Conservation (phyloP, 352 stramenopile genomes). For the Globisporangium emineosum region DNA sequence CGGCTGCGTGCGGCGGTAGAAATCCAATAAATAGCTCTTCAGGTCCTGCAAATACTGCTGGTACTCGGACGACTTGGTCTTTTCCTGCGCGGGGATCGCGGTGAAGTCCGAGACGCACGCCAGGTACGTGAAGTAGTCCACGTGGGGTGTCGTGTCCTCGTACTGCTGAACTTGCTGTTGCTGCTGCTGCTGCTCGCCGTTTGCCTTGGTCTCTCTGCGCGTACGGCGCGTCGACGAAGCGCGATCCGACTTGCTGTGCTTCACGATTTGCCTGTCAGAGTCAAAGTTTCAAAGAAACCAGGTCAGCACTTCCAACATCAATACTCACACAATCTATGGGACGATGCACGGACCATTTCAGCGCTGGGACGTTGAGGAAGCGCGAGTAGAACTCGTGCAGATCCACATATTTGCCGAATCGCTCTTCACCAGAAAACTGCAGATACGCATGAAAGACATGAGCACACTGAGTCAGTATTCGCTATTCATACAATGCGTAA, state of each 20-base stretch:
- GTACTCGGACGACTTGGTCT: slow-evolving; percentile 51
- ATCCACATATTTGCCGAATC: slow-evolving; percentile 89
- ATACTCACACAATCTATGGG: not conserved
- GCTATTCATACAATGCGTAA: slow-evolving; percentile 5
- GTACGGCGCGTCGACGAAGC: slow-evolving; percentile 15
- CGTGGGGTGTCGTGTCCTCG: slow-evolving; percentile 21
- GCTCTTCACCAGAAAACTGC: slow-evolving; percentile 87
- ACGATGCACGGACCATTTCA: slow-evolving; percentile 35
- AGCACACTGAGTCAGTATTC: not conserved
- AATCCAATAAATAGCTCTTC: slow-evolving; percentile 80
- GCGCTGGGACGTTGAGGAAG: slow-evolving; percentile 72
- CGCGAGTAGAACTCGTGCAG: slow-evolving; percentile 79
- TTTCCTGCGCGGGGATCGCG: slow-evolving; percentile 52
- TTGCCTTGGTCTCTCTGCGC: slow-evolving; percentile 22
- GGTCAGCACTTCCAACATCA: not conserved
- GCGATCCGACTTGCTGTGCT: slow-evolving; percentile 19
- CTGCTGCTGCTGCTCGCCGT: not conserved
- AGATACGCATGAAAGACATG: not conserved
- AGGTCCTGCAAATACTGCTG: slow-evolving; percentile 72
- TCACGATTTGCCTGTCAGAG: slow-evolving; percentile 24
- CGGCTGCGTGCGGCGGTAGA: slow-evolving; percentile 86
- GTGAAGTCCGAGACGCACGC: slow-evolving; percentile 65
- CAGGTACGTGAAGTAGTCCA: slow-evolving; percentile 79
- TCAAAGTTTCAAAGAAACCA: not conserved
- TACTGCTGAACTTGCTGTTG: slow-evolving; percentile 6